Base-by-base conservation (phyloP, 2,329 filamentous ascomycete genomes). In the Fusarium sp. region DNA sequence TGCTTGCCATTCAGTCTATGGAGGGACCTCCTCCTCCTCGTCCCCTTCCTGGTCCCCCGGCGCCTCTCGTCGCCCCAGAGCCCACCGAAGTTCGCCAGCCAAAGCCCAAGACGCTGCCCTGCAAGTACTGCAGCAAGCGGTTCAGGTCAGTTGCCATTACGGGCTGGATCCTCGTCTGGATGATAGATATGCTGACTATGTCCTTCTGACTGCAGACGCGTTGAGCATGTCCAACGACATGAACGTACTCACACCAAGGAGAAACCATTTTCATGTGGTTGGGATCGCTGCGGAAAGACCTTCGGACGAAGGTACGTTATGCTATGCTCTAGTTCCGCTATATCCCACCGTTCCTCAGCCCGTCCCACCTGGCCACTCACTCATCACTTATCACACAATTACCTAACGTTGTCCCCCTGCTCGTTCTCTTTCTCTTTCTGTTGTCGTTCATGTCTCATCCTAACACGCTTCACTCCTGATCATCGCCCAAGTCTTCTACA, bases 181-280 rank as follows among this genome's bases (percentile, higher is more conserved):
- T 59, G 29, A 49, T 49, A 46, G 38, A 63, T 67, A 55, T 76
- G 67, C 75, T 79, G 63, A 78, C 75, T 49, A 59, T 29, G 40
- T 33, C 44, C 40, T 65, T 44, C 66, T 46, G 36, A 73, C 66
- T 79, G 74, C 81, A 90, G 89, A 80, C 88, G 89, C 76, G 88
- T 91, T 74, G 89, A 91, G 80, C 89, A 91, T 81, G 88, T 91
- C 62, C 89, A 91, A 80, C 85, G 89, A 78, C 89, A 91, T 79
- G 89, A 91, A 80, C 86, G 89, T 71, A 91, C 89, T 36, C 89
- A 91, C 81, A 91, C 89, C 74, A 91, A 91, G 77, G 89, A 91
- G 81, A 91, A 91, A 80, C 89, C 89, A 10, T 91, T 91, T 78
- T 85, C 87, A 59, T 91, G 89, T 75, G 84, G 78, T 70, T 90